These are phyloP conservation scores for Fragaria vesca DNA, from an alignment of 306 rosid genomes.

Conservation along the genomic window DNA sequence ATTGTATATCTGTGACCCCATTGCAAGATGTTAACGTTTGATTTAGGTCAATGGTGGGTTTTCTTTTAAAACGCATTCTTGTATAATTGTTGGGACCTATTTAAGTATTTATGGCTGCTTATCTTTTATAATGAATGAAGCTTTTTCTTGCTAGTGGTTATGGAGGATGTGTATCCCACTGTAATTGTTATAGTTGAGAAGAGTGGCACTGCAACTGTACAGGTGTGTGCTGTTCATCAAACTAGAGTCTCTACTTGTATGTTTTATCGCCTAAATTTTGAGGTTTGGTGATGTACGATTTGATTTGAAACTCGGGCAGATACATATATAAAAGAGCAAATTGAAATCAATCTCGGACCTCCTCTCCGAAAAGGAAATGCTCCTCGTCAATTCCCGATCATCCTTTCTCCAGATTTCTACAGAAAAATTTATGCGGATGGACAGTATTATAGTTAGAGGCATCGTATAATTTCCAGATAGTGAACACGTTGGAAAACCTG, in stretches of 20 bases:
- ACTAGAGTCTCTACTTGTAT: not conserved
- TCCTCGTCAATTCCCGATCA: too few relatives aligned
- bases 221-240: not conserved
- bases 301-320: too few relatives aligned
- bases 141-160: not conserved
- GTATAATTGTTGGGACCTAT: not conserved
- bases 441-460: too few relatives aligned
- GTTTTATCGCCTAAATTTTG: not conserved
- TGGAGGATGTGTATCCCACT: not conserved
- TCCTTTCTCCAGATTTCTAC: too few relatives aligned
- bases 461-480: too few relatives aligned
- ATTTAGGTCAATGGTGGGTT: slow-evolving; percentile 3
- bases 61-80: not conserved
- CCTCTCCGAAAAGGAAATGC: too few relatives aligned
- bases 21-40: slow-evolving; percentile 6
- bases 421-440: too few relatives aligned
- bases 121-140: not conserved
- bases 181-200: not conserved
- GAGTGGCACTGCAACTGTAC: not conserved
- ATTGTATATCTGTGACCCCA: slow-evolving; percentile 25
- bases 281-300: too few relatives aligned
- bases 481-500: too few relatives aligned
- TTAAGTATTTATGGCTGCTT: not conserved
- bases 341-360: too few relatives aligned
- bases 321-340: too few relatives aligned